Conservation (phyloP, 768 basidiomycete species). For the Tylopilus vinaceipallidus region DNA sequence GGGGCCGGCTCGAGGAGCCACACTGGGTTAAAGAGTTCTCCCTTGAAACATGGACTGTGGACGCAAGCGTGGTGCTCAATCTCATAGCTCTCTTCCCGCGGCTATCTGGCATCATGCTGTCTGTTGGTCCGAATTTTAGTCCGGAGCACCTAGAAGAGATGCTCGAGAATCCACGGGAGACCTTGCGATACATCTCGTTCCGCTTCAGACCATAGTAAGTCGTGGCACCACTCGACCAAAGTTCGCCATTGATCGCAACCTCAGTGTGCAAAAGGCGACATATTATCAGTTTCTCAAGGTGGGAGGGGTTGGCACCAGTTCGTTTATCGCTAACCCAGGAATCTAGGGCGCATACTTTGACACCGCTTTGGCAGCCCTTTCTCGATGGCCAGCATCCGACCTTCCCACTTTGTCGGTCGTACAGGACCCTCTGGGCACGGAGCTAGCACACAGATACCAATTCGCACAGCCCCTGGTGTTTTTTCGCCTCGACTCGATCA, state of each 20-base stretch:
- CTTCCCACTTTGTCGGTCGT: slow-evolving; percentile 57
- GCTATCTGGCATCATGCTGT: slow-evolving; percentile 52
- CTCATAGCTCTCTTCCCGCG: slow-evolving; percentile 56
- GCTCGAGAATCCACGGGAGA: slow-evolving; percentile 45
- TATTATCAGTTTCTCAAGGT: slow-evolving; percentile 85
- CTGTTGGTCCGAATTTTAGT: slow-evolving; percentile 72
- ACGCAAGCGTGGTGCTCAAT: slow-evolving; percentile 74
- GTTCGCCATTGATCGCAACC: background rate
- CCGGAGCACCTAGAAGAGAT: slow-evolving; percentile 83
- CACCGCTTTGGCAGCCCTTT: slow-evolving; percentile 57
- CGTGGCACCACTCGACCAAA: background rate
- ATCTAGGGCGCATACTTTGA: slow-evolving; percentile 81
- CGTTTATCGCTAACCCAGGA: background rate
- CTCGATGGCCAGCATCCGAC: slow-evolving; percentile 53
- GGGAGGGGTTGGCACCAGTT: background rate
- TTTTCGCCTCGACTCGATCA: slow-evolving; percentile 63
- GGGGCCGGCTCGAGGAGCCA: slow-evolving; percentile 32
- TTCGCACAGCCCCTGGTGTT: slow-evolving; percentile 91
- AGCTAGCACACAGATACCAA: slow-evolving; percentile 32
- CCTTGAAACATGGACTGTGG: slow-evolving; percentile 64
- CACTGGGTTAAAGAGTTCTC: slow-evolving; percentile 48
- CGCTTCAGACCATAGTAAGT: slow-evolving; percentile 84
- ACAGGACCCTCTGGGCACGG: slow-evolving; percentile 57
- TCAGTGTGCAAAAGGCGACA: slow-evolving; percentile 64
- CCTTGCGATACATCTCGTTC: slow-evolving; percentile 54